Evolutionary conservation across 2,329 filamentous ascomycete species (phyloP).

Genomic region (Berkeleyomyces rouxiae): DNA sequence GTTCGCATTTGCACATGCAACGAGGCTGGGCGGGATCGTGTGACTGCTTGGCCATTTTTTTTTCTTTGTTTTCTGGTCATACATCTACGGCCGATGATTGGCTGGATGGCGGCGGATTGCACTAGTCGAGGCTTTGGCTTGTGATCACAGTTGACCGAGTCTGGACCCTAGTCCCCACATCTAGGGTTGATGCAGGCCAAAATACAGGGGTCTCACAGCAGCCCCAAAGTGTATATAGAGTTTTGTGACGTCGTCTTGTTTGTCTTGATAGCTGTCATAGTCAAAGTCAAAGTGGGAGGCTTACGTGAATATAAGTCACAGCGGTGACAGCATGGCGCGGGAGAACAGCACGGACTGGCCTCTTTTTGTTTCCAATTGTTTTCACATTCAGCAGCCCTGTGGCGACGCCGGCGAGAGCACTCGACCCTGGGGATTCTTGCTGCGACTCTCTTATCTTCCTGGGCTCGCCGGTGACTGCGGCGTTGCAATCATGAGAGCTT

Average conservation of each 20-base stretch:
- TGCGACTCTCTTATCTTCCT: no score
- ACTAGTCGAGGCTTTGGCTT: not conserved
- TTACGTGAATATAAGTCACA: no score
- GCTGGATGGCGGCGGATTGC: not conserved
- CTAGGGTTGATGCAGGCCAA: not conserved
- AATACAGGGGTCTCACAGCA: not conserved
- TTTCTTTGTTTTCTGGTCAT: not conserved
- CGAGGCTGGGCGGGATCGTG: not conserved
- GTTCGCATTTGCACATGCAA: not conserved
- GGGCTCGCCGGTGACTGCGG: no score
- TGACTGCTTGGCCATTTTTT: conserved; percentile 8
- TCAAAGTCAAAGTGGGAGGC: not conserved
- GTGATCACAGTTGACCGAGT: not conserved
- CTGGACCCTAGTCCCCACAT: not conserved
- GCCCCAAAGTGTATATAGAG: no score
- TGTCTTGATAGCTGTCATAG: not conserved
- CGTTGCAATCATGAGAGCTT: no score
- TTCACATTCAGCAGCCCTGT: no score
- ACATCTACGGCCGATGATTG: not conserved
- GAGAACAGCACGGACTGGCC: no score
- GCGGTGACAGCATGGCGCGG: no score
- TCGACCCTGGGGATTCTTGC: no score
- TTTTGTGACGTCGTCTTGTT: not conserved
- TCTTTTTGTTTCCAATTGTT: no score
- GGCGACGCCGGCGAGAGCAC: no score